Base-by-base conservation (phyloP, 2,329 filamentous ascomycete species). In the Hymenoscyphus repandus region DNA sequence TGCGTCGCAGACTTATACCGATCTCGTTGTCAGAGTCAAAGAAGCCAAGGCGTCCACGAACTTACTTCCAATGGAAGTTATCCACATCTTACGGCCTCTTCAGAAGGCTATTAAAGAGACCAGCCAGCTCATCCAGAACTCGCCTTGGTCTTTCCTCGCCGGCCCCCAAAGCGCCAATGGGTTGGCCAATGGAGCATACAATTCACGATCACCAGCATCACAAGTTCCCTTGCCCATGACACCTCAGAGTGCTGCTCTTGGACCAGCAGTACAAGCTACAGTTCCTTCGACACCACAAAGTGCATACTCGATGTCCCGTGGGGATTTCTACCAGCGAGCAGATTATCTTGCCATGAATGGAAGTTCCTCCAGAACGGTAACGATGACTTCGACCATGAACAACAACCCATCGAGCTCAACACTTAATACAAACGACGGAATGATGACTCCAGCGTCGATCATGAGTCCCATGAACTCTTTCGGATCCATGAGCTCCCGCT, bases 261-360 rank as follows among this genome's bases (percentile, higher is more conserved):
- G 91, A 0, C 90, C 91, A 5, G 91, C 91, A 17, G 88, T 90
- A 49, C 90, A 95, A 69, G 90, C 91, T 1, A 96, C 90, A 0
- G 85, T 96, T 10, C 87, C 89, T 3, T 88, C 79, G 2, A 88
- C 82, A 0, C 82, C 82, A 9, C 61, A 65, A 22, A 64, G 58
- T 27, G 61, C 58, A 9, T 67, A 62, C 43, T 47, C 52, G 6
- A 63, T 65, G 56, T 66, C 66, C 39, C 61, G 46, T 48, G 59
- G 63, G 18, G 62, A 62, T 42, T 59, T 64, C 7, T 68, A 62
- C 49, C 64, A 68, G 39, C 58, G 65, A 18, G 57, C 65, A 10
- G 65, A 67, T 43, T 55, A 64, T n/a, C 53, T 65, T 1, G 62
- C 59, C 17, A 60, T 60, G 49, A 60, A 54, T 47, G 52, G 51